These are phyloP conservation scores for Apostasia ramifera DNA, from an alignment of 106 monocot genomes.

Conservation along the genomic window DNA sequence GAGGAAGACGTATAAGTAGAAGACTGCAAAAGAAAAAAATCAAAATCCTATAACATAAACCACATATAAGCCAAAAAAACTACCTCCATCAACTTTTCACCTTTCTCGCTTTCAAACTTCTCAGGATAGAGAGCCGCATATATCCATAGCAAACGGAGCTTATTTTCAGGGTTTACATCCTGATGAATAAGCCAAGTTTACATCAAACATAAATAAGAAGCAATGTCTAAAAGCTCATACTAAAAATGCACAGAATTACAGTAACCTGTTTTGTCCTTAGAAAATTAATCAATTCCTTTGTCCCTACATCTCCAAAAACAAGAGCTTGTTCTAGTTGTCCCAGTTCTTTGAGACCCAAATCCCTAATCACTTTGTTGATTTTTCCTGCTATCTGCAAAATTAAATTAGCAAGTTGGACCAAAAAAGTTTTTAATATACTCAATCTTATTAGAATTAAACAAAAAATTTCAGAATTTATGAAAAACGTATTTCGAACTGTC, in stretches of 20 bases:
- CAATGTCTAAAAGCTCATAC: background rate
- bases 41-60: no score
- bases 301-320: constrained; percentile 95
- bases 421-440: background rate
- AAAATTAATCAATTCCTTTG: constrained; percentile 91
- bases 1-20: no score
- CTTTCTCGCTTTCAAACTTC: constrained; percentile 31
- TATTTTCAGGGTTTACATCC: constrained; percentile 21
- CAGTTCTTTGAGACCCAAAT: constrained; percentile 74
- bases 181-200: background rate
- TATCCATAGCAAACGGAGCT: constrained; percentile 22
- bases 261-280: constrained; percentile 67
- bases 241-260: background rate
- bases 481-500: no score
- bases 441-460: no score
- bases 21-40: no score
- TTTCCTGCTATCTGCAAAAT: constrained; percentile 88
- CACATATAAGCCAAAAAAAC: background rate
- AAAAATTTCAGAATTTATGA: no score
- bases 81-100: constrained; percentile 27
- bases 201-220: background rate
- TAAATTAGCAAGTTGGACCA: background rate
- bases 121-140: constrained; percentile 24
- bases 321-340: constrained; percentile 93
- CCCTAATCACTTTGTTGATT: constrained; percentile 72